Conservation (phyloP, 2,329 filamentous ascomycete species). For the Fusarium torulosum region DNA sequence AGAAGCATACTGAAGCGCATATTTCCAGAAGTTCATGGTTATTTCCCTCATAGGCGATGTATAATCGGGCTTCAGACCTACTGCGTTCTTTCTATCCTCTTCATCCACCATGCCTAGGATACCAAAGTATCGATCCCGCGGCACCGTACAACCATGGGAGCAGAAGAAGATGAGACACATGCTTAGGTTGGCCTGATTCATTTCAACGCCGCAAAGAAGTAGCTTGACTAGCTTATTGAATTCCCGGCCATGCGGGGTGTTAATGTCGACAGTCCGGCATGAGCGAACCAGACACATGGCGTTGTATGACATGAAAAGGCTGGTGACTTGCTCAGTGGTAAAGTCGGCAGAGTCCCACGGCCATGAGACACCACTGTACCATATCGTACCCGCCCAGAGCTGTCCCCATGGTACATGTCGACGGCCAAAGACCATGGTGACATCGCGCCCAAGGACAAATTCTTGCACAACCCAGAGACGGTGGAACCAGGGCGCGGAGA, state of each 20-base stretch:
- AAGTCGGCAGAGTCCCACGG: background rate
- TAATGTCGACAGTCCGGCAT: background rate
- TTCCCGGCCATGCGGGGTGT: background rate
- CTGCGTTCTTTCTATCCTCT: background rate
- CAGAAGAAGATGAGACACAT: background rate
- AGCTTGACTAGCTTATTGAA: background rate
- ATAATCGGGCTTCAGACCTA: conserved; percentile 1
- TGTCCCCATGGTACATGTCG: conserved; percentile 3
- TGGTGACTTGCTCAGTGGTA: fast-evolving
- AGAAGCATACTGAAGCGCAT: background rate
- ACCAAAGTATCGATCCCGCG: conserved; percentile 15
- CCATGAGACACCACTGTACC: background rate
- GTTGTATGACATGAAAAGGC: background rate
- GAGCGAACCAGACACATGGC: background rate
- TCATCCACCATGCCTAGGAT: conserved; percentile 12
- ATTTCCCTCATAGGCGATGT: background rate
- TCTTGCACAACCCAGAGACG: conserved; percentile 29
- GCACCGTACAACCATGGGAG: background rate
- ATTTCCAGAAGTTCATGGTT: conserved; percentile 17
- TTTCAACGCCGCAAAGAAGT: background rate
- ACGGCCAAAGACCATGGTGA: conserved; percentile 9
- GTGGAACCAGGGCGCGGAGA: conserved; percentile 13
- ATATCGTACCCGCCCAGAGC: background rate
- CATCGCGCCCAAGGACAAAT: conserved; percentile 21
- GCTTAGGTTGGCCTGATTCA: background rate